Evolutionary conservation across 768 basidiomycete species (phyloP).

Genomic region (Boletus speciosus): DNA sequence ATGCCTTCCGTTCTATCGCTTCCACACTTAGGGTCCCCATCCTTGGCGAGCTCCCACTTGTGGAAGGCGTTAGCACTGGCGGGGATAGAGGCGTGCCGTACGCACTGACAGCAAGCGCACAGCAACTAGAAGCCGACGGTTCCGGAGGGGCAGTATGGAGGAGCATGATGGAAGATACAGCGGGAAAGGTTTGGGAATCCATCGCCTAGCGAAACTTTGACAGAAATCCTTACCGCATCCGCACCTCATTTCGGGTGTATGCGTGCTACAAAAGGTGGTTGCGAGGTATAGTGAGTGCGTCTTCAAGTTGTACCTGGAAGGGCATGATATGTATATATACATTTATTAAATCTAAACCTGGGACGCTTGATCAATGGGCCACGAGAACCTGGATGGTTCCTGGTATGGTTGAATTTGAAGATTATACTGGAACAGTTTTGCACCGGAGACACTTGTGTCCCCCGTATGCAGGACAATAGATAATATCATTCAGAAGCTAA

Average conservation of each 20-base stretch:
- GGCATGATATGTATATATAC: neutral
- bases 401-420: neutral
- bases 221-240: too few relatives aligned
- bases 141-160: constrained; percentile 33
- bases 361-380: too few relatives aligned
- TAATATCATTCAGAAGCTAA: neutral
- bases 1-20: constrained; percentile 59
- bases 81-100: constrained; percentile 71
- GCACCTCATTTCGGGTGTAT: neutral
- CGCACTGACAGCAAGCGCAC: constrained; percentile 24
- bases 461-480: neutral
- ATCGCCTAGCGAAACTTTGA: constrained; percentile 4
- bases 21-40: constrained; percentile 54
- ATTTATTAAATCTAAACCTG: neutral
- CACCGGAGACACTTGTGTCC: too few relatives aligned
- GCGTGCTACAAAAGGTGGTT: too few relatives aligned
- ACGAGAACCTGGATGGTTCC: neutral
- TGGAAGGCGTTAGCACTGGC: constrained; percentile 64
- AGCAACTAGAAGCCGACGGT: constrained; percentile 17
- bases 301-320: neutral
- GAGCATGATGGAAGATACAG: constrained; percentile 28
- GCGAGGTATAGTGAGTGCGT: neutral
- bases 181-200: constrained; percentile 30
- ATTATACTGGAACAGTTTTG: neutral
- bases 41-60: constrained; percentile 80